Base-by-base conservation (phyloP, 2,329 filamentous ascomycete genomes). In the Diatrype stigma region DNA sequence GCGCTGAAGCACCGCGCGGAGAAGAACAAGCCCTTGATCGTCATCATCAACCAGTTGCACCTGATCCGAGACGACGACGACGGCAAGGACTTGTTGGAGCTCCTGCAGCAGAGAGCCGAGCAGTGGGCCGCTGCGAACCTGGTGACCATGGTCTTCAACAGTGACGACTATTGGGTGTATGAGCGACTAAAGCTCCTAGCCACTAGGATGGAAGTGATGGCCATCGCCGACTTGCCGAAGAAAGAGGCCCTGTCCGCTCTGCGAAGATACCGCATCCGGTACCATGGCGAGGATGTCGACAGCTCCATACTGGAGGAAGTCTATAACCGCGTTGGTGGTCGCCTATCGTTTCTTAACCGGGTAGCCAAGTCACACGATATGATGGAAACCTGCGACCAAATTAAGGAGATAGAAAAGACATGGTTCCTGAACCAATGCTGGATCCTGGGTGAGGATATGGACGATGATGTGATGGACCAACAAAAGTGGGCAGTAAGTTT, bases 101-200 rank as follows among this genome's bases (percentile, higher is more conserved):
- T 99, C 46, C 84, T 99, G 28, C 94, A 99, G 65, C 94, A 99
- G 67, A 84, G 92, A 30, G 93, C 94, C 1, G 94, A 99, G 70
- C 89, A 94, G 68, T 99, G 94, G 94, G 93, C 94, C 1, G 94
- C 93, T 1, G 84, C 89, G 19, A 93, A 90, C 57, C 79, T 99
- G 8, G 89, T 95, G 28, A 97, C 94, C 1, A 82, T 90, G 77
- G 85, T 99, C 32, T 91, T 99, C 73, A 97, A 96, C 71, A 92
- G 86, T 49, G 94, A 99, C 69, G 94, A 97, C 67, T 99, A 96
- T 71, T 99, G 94, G 94, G 89, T 99, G 0, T 97, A 96, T 63
- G 94, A 99, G 69, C 82, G 92, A 14, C 74, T 99, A 48, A 96
- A 96, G 75, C 86, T 90, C 67, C 86, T 96, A 52, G 90, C 91